Base-by-base conservation (phyloP, 768 basidiomycete genomes). In the Roridomyces roridus region DNA sequence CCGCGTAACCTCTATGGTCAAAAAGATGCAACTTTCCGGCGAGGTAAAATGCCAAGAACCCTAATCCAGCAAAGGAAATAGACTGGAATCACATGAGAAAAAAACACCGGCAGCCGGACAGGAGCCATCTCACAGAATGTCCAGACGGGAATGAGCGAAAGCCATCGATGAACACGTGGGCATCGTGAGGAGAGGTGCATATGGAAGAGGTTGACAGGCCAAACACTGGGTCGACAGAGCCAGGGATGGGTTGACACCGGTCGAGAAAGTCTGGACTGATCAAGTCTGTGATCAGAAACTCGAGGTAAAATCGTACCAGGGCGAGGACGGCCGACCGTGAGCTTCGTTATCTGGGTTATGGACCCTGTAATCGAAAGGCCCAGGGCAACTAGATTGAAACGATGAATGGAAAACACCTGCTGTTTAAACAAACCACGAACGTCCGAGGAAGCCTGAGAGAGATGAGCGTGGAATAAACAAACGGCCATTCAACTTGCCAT, bases 71-170 rank as follows among this genome's bases (percentile, higher is more conserved):
- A 69, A 96, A 98, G 0, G 95, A 55, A 47, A 58, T 35, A 34
- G 43, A 62, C 42, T 48, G 44, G 43, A 17, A 31, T 46, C 24
- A 57, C 37, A 54, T 43, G 29, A 56, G 35, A 23, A 21, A 29
- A 7, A 8, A 21, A 23, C 25, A 17, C 17, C 8, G 31, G 6
- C 39, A n/a, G 5, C 21, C 7, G 29, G 39, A 25, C 34, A 40
- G 23, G 17, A 14, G 75, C 89, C 46, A 73, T 95, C 94, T 58
- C 63, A 92, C 94, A 4, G 93, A 88, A 72, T 97, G 95, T 1
- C 96, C 96, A 50, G 91, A 93, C 14, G 89, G 90, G 71, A 98
- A 97, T 67, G 93, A 95, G 64, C 91, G 84, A 77, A 93, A 98
- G 1, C 95, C 61, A 39, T 62, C 60, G 14, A 51, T 28, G 96